Base-by-base conservation (phyloP, 208 protist genomes). In the Leishmania tropica region DNA sequence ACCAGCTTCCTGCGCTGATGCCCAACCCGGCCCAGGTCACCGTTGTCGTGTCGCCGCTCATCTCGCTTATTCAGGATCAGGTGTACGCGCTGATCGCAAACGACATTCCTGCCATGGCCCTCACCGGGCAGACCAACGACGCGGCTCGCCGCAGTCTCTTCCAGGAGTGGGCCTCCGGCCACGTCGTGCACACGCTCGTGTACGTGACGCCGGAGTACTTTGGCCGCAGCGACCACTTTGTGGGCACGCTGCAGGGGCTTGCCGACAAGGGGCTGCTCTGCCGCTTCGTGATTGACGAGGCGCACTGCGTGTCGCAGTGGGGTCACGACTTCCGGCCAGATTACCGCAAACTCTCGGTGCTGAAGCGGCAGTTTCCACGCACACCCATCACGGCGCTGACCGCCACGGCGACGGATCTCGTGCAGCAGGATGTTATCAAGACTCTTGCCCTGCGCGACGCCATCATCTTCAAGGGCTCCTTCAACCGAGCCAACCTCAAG, bases 11-110 rank as follows among this genome's bases (percentile, higher is more conserved):
- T 11, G 97, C 97, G 47, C 84, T 98, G 72, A 81, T 98, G 87
- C 93, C 88, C 35, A 92, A 95, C 74, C 92, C 92, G n/a, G 90
- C 92, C 19, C 90, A 94, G 81, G 90, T 98, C 6, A 96, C 93
- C 21, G 90, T 98, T 21, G 97, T 99, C n/a, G 88, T 99, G 37
- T 99, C 97, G 15, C 99, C 99, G 51, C 95, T 99, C 40, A 90
- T 99, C 47, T 98, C 98, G 5, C 94, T 99, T 62, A 99, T 99
- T 64, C 94, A 99, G 79, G 98, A 99, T 80, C 99, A 99, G 92
- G 95, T 99, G 4, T 90, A 93, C 78, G 87, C 90, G 31, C 86
- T 97, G 65, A 90, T 91, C 65, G 92, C 92, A 6, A 95, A 96
- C 81, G 94, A 95, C 82, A 93, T 97, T 45, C 92, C 91, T 0